phyloP scores from a whole-genome alignment of 2,329 filamentous ascomycete genomes.

The Zasmidium angulare region DNA sequence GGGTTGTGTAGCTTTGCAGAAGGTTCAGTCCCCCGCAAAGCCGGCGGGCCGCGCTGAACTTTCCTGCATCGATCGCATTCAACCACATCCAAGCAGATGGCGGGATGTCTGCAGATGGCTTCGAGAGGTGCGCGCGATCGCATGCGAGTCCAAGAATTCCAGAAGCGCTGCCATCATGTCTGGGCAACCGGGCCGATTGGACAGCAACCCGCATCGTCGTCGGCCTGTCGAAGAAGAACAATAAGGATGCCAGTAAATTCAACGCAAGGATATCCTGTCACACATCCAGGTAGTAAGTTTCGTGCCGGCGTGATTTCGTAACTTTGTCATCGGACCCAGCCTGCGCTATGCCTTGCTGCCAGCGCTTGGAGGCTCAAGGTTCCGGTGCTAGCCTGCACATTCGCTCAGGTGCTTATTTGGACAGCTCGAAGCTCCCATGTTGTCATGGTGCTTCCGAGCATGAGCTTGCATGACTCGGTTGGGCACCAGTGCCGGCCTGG shows the following conservation, averaged over 20 bases:
- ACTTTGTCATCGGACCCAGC: background rate
- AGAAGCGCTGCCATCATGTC: background rate
- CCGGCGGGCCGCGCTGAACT: background rate
- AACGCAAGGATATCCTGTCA: background rate
- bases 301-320: background rate
- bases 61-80: background rate
- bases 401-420: constrained; percentile 4
- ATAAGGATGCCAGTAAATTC: background rate
- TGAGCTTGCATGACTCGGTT: constrained; percentile 5
- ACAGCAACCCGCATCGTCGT: background rate
- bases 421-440: constrained; percentile 8
- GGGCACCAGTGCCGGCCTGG: constrained; percentile 6
- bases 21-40: background rate
- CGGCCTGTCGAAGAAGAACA: background rate
- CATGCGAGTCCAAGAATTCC: background rate
- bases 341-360: background rate
- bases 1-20: background rate
- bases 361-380: background rate
- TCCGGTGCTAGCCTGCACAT: constrained; percentile 2
- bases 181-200: background rate
- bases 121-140: background rate
- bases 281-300: background rate
- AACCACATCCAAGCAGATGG: background rate
- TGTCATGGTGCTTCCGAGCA: constrained; percentile 9
- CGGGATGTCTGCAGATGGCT: background rate